Percentiles rank a stretch among this genome's conserved stretches.
Conservation (phyloP, 73 alveolate genomes). For the Paramecium sexaurelia region DNA sequence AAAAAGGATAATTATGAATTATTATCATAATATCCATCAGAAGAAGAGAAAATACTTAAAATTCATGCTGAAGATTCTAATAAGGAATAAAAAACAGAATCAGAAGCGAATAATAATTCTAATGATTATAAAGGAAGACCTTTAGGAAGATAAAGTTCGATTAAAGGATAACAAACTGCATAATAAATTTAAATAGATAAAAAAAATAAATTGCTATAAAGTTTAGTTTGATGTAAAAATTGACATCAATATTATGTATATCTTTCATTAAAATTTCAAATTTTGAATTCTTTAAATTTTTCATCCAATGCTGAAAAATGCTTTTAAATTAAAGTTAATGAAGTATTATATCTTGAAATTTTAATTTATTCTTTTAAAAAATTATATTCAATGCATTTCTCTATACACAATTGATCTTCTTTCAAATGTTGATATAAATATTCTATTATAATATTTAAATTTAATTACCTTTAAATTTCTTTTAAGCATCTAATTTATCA, state of each 20-base stretch:
- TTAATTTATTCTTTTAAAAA: neutral
- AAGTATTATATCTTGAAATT: neutral
- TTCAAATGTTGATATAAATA: neutral
- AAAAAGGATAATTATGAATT: neutral
- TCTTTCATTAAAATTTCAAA: neutral
- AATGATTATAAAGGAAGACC: conserved; percentile 24
- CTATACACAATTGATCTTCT: neutral
- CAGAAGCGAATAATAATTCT: neutral
- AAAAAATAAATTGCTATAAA: neutral
- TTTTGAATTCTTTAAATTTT: neutral
- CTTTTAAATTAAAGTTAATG: neutral
- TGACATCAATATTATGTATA: neutral
- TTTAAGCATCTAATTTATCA: neutral
- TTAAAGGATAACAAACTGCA: neutral
- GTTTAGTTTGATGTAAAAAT: conserved; percentile 1
- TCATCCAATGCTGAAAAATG: neutral
- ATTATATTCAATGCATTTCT: neutral
- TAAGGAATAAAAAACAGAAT: neutral
- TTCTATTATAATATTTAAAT: neutral
- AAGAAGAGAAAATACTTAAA: neutral
- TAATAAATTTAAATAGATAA: conserved; percentile 5
- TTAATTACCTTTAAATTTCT: neutral
- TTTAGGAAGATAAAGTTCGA: conserved; percentile 1
- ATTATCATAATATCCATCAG: neutral
- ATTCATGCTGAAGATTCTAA: neutral